Evolutionary conservation across 179 eudicot species (phyloP).

Genomic region (Camellia oleifera): DNA sequence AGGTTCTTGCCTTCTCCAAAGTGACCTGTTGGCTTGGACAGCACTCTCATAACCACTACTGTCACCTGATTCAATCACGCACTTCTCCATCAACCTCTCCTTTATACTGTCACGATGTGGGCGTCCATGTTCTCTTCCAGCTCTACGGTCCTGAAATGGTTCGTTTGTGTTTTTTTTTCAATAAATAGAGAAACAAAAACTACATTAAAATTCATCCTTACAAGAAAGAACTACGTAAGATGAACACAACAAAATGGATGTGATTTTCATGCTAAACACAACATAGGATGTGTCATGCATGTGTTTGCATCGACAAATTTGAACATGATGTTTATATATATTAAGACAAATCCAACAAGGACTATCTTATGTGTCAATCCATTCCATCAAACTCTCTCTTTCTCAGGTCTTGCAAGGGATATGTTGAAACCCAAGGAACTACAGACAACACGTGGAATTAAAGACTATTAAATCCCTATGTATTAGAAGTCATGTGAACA

Average conservation of each 20-base stretch:
- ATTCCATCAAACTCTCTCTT: not conserved
- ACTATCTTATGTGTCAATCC: not conserved
- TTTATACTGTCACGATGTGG: slow-evolving; percentile 23
- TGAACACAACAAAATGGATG: not conserved
- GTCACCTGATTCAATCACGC: slow-evolving; percentile 55
- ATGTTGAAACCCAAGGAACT: not conserved
- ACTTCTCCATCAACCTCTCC: slow-evolving; percentile 36
- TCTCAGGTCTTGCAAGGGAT: not conserved
- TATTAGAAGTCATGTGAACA: not conserved
- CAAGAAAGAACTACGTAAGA: no score
- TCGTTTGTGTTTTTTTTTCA: not conserved
- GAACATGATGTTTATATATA: not conserved
- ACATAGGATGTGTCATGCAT: not conserved
- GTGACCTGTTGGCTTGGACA: slow-evolving; percentile 30
- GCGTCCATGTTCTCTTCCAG: slow-evolving; percentile 37
- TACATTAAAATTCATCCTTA: no score
- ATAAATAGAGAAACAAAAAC: no score
- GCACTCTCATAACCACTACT: slow-evolving; percentile 72
- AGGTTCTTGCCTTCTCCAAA: slow-evolving; percentile 37
- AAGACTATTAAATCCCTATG: not conserved
- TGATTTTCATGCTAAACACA: not conserved
- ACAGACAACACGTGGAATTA: not conserved
- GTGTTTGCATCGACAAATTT: not conserved
- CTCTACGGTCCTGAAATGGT: slow-evolving; percentile 46
- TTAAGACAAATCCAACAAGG: not conserved